Evolutionary conservation across 2,329 filamentous ascomycete species (phyloP), one percentile per base, ranked within the genome.

Genomic region (Arthrobotrys musiformis): DNA sequence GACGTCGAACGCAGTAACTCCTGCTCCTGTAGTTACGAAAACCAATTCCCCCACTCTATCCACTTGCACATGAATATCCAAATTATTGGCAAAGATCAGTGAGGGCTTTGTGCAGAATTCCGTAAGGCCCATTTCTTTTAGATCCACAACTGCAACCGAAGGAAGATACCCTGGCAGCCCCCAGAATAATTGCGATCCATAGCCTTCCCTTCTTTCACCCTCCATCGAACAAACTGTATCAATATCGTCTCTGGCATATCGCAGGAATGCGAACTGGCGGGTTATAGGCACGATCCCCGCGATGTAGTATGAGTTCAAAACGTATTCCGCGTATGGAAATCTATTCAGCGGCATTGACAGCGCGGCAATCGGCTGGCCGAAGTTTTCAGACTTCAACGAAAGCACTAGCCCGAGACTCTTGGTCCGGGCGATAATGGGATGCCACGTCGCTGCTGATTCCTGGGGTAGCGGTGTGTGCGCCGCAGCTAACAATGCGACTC

Each of bases 1-100:
- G 30, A 77, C 37, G 50, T 77, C 66, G 24, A 70, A 77, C n/a
- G 66, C 73, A 1, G 66, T 77, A 22, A 70, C 73, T 1, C 73
- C 66, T 2, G 60, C 40, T 0, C 73, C 66, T 0, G 73, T 70
- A 0, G 48, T 56, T 11, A 70, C 37, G 35, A 77, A 77, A 2
- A 64, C 64, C 50, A 77, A 15, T 5, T 77, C 73, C 4, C 73
- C 73, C 1, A 19, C 54, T 42, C 52, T 70, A 40, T 77, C 73
- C 0, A 52, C 28, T 40, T 77, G 66, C n/a, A 77, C 13, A 22
- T 70, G 66, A 15, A 67, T 24, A 28, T 70, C 66, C 3, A 62
- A 8, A 13, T 56, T 56, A 22, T 24, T 60, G 13, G 15, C 60
- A 5, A 46, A 4, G 1, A 40, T 5, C 33, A 24, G 1, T 8